A percentile compares a stretch with the other conserved stretches of the same genome.
These are phyloP conservation scores for Ceratonia siliqua DNA, from an alignment of 306 rosid species.

Conservation along the genomic window DNA sequence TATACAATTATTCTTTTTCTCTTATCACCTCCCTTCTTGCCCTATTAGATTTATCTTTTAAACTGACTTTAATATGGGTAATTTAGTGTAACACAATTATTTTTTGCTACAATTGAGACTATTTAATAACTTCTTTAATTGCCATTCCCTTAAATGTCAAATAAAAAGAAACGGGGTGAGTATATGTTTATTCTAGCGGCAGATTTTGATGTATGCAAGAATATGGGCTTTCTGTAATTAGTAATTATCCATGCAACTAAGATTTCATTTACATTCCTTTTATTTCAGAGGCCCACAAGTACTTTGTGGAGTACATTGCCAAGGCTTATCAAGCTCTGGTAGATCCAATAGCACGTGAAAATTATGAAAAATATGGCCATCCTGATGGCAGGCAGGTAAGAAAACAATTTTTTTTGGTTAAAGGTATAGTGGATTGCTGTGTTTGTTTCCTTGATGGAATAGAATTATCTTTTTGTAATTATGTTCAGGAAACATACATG, in stretches of 20 bases:
- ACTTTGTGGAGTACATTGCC: conserved; percentile 84
- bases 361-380: conserved; percentile 94
- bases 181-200: conserved; percentile 11
- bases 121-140: too few species aligned
- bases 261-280: not conserved
- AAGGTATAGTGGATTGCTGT: conserved; percentile 6
- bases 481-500: conserved; percentile 28
- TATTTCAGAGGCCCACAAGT: conserved; percentile 71
- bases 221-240: conserved; percentile 4
- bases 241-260: conserved; percentile 17
- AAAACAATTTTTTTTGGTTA: conserved; percentile 11
- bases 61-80: too few species aligned
- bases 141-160: too few species aligned
- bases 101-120: too few species aligned
- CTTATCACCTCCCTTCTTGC: too few species aligned
- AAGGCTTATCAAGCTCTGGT: conserved; percentile 96
- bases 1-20: too few species aligned
- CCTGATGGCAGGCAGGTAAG: conserved; percentile 94
- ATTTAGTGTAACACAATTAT: too few species aligned
- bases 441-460: not conserved
- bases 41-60: too few species aligned
- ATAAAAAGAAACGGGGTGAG: too few species aligned
- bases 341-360: conserved; percentile 83
- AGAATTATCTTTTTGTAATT: not conserved
- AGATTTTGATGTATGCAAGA: conserved; percentile 16